A percentile compares a stretch with the other conserved stretches of the same genome.
Evolutionary conservation across 129 eudicot genomes (phyloP).

Genomic region (Flaveria trinervia): DNA sequence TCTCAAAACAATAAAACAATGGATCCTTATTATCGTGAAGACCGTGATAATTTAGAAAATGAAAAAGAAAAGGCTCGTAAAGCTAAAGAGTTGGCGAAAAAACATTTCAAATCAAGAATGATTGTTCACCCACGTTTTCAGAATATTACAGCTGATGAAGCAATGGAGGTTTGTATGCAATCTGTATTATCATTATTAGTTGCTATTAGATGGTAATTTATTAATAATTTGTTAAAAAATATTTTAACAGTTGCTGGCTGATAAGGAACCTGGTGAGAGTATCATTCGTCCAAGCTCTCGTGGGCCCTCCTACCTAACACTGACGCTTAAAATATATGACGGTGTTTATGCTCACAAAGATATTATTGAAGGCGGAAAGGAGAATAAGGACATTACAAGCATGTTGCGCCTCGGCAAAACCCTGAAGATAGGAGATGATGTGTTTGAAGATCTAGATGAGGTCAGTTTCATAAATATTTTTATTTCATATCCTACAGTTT

Average conservation of each 20-base stretch:
- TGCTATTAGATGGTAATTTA: neutral
- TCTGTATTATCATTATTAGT: neutral
- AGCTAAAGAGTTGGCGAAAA: constrained; percentile 83
- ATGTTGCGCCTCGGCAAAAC: constrained; percentile 85
- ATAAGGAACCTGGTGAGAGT: constrained; percentile 97
- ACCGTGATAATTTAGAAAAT: constrained; percentile 46
- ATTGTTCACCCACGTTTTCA: constrained; percentile 94
- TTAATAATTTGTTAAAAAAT: neutral
- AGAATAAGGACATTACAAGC: constrained; percentile 85
- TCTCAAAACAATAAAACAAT: constrained; percentile 35
- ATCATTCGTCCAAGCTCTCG: constrained; percentile 94
- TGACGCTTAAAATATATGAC: constrained; percentile 83
- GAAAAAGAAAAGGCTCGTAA: constrained; percentile 68
- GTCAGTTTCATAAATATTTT: constrained; percentile 35
- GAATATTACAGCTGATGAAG: constrained; percentile 89
- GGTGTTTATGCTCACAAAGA: constrained; percentile 91
- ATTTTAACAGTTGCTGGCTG: constrained; percentile 54
- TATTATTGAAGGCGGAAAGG: constrained; percentile 91
- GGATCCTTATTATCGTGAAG: constrained; percentile 83
- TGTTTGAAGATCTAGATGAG: constrained; percentile 97
- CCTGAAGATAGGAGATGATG: constrained; percentile 81
- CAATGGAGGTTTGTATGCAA: constrained; percentile 64
- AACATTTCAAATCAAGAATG: constrained; percentile 86
- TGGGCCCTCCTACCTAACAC: constrained; percentile 77
- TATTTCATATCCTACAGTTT: neutral